These are phyloP conservation scores for Aspergillus sp. DNA, from an alignment of 2,329 filamentous ascomycete genomes.

Conservation along the genomic window DNA sequence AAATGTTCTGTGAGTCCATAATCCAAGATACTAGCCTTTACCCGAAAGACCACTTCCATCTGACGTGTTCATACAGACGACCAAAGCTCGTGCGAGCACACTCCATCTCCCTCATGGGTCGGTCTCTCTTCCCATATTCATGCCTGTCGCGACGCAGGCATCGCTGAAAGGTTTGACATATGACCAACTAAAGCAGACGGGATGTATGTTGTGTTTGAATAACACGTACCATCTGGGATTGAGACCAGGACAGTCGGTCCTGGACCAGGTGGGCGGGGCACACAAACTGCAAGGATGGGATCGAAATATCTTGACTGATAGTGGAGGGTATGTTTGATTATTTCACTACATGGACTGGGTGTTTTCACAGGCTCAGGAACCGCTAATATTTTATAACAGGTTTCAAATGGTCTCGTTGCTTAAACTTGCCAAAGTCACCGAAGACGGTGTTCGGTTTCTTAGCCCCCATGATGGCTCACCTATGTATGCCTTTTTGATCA, in stretches of 20 bases:
- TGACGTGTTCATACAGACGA: constrained; percentile 54
- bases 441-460: constrained; percentile 92
- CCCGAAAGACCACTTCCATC: not conserved
- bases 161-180: constrained; percentile 92
- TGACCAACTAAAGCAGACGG: constrained; percentile 79
- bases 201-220: constrained; percentile 86
- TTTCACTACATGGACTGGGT: not conserved
- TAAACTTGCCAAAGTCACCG: constrained; percentile 85
- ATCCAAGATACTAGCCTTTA: too few relatives aligned
- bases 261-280: constrained; percentile 81
- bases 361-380: not conserved
- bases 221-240: constrained; percentile 96
- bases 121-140: constrained; percentile 87
- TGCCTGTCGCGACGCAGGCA: constrained; percentile 96
- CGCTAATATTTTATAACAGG: constrained; percentile 41
- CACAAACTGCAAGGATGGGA: constrained; percentile 94
- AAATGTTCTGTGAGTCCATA: constrained; percentile 63
- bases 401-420: constrained; percentile 99
- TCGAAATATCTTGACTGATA: constrained; percentile 80
- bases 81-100: constrained; percentile 81
- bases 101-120: constrained; percentile 85
- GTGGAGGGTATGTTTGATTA: constrained; percentile 37
- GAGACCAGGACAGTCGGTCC: constrained; percentile 83
- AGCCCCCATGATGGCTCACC: constrained; percentile 90
- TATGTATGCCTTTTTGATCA: constrained; percentile 50